phyloP scores from a whole-genome alignment of 2,329 filamentous ascomycete genomes.

The Xylaria sp. region DNA sequence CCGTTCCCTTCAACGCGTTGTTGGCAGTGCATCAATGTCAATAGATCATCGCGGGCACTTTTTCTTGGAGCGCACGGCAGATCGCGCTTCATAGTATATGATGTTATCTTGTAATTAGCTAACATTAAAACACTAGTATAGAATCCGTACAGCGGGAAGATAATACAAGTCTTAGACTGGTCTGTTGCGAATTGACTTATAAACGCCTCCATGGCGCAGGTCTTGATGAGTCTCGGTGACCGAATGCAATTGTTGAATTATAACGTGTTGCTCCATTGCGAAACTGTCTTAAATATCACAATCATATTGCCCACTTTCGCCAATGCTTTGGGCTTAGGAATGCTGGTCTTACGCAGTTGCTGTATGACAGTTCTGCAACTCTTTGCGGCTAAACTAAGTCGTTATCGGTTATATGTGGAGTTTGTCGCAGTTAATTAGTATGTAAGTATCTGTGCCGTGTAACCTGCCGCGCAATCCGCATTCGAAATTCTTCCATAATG shows the following conservation, averaged over 20 bases:
- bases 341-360: neutral
- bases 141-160: conserved; percentile 3
- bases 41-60: neutral
- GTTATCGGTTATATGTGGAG: conserved; percentile 1
- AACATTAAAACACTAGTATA: conserved; percentile 12
- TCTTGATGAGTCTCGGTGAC: neutral
- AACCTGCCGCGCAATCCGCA: conserved; percentile 31
- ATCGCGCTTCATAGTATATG: conserved; percentile 5
- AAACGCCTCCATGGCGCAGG: neutral
- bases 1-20: neutral
- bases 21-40: neutral
- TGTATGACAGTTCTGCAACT: neutral
- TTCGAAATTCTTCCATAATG: conserved; percentile 7
- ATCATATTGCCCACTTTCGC: neutral
- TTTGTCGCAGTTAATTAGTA: neutral
- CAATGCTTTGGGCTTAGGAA: neutral
- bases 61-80: conserved; percentile 14
- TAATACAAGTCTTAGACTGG: neutral
- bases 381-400: neutral
- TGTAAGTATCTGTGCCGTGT: conserved; percentile 18
- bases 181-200: neutral
- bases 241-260: neutral
- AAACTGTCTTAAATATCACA: neutral
- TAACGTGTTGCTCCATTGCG: neutral
- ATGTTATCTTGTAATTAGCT: neutral